phyloP scores from a whole-genome alignment of 148 eudicot species.

The Simmondsia chinensis region DNA sequence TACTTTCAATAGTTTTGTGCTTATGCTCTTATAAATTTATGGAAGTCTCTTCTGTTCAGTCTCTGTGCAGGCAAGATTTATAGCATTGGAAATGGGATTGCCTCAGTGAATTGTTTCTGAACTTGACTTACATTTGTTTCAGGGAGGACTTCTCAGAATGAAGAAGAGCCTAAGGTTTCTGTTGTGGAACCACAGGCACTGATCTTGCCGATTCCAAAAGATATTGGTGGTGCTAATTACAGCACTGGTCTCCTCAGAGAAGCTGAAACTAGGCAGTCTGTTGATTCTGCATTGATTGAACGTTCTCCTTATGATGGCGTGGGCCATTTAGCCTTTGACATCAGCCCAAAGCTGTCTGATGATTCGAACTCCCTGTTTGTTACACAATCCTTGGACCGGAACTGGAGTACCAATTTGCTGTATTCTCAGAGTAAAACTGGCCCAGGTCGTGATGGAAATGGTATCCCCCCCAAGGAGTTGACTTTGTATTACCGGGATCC shows the following conservation, averaged over 20 bases:
- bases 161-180: slow-evolving; percentile 18
- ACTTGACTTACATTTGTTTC: slow-evolving; percentile 9
- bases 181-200: slow-evolving; percentile 18
- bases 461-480: slow-evolving; percentile 59
- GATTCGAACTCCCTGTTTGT: slow-evolving; percentile 39
- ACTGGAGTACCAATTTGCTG: slow-evolving; percentile 26
- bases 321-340: slow-evolving; percentile 22
- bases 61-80: too few relatives aligned
- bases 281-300: slow-evolving; percentile 19
- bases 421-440: slow-evolving; percentile 23
- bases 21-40: too few relatives aligned
- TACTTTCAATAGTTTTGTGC: too few relatives aligned
- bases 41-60: too few relatives aligned
- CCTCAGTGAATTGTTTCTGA: slow-evolving; percentile 4
- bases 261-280: slow-evolving; percentile 15
- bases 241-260: slow-evolving; percentile 21
- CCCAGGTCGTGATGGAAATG: slow-evolving; percentile 27
- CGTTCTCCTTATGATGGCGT: slow-evolving; percentile 18
- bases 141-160: slow-evolving; percentile 22
- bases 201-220: slow-evolving; percentile 8
- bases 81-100: too few relatives aligned
- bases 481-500: slow-evolving; percentile 79
- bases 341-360: slow-evolving; percentile 32
- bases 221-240: slow-evolving; percentile 15
- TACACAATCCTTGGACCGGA: slow-evolving; percentile 28